Evolutionary conservation across 2,329 filamentous ascomycete genomes (phyloP).

Genomic region (Claviceps pusilla): DNA sequence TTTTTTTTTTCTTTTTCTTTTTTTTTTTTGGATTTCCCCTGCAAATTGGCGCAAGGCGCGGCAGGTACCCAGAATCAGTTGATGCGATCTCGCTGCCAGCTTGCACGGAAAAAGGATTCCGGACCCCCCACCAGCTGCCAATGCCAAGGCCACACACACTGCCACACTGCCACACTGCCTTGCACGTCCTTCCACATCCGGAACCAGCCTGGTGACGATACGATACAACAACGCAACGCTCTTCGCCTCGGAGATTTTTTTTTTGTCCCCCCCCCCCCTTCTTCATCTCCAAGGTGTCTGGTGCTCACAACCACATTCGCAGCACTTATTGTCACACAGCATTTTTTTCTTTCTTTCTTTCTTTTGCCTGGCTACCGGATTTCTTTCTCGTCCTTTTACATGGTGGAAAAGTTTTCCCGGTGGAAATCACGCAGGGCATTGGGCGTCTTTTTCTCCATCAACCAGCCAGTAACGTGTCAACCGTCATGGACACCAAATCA

Average conservation of each 20-base stretch:
- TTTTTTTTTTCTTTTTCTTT: too few species aligned
- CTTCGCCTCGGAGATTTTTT: neutral
- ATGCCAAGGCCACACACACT: neutral
- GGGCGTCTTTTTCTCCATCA: neutral
- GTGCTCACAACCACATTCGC: neutral
- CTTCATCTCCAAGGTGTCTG: neutral
- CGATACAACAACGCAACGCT: neutral
- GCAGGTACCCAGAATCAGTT: too few species aligned
- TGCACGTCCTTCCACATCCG: neutral
- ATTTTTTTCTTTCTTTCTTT: too few species aligned
- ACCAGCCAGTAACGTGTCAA: neutral
- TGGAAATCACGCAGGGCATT: neutral
- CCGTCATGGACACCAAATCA: constrained; percentile 13
- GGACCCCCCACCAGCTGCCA: neutral
- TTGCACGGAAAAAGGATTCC: too few species aligned
- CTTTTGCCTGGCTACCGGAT: neutral
- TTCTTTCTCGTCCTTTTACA: neutral
- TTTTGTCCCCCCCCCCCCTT: neutral
- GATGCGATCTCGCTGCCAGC: too few species aligned
- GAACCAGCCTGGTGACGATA: neutral
- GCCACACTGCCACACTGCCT: neutral
- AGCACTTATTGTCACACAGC: neutral
- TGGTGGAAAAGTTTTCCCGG: neutral
- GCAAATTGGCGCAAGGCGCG: too few species aligned
- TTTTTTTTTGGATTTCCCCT: too few species aligned